Base-by-base conservation (phyloP, 768 basidiomycete species). In the Rhodocollybia butyracea region DNA sequence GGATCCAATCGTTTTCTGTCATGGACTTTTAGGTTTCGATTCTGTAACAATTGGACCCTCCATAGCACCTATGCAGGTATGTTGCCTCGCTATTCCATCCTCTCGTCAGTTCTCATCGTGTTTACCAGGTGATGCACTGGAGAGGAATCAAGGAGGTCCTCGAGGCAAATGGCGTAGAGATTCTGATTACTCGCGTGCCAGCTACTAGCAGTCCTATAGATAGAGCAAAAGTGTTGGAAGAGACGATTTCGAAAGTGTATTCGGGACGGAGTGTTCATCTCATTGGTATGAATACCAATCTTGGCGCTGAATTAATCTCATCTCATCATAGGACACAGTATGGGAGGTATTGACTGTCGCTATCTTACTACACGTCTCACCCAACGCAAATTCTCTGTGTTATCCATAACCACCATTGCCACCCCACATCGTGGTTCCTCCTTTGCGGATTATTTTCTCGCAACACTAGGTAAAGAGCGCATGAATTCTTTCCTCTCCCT, bases 71-170 rank as follows among this genome's bases (percentile, higher is more conserved):
- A 63, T 98, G n/a, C n/a, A n/a, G n/a, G 17, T n/a, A n/a, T n/a
- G n/a, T n/a, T n/a, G n/a, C n/a, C n/a, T n/a, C n/a, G n/a, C n/a
- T n/a, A n/a, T n/a, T n/a, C n/a, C n/a, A n/a, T n/a, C n/a, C n/a
- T n/a, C n/a, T n/a, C n/a, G n/a, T n/a, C n/a, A n/a, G n/a, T n/a
- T n/a, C n/a, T n/a, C n/a, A n/a, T n/a, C n/a, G n/a, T n/a, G n/a
- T n/a, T n/a, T n/a, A n/a, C 15, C 85, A 94, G 64, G 92, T 99
- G 39, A 80, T 88, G 2, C 94, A 99, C 68, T 99, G 97, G 97
- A 82, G 96, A 34, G 97, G 97, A 6, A 96, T 99, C 60, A 88
- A 89, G 64, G 92, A 98, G 66, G 94, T 90, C 17, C 77, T 99
- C 6, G 87, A 95, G 63, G 80, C 88, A 34, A 94, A 89, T 65